Evolutionary conservation across 441 rosid genomes (phyloP).

Genomic region (Eruca vesicaria): DNA sequence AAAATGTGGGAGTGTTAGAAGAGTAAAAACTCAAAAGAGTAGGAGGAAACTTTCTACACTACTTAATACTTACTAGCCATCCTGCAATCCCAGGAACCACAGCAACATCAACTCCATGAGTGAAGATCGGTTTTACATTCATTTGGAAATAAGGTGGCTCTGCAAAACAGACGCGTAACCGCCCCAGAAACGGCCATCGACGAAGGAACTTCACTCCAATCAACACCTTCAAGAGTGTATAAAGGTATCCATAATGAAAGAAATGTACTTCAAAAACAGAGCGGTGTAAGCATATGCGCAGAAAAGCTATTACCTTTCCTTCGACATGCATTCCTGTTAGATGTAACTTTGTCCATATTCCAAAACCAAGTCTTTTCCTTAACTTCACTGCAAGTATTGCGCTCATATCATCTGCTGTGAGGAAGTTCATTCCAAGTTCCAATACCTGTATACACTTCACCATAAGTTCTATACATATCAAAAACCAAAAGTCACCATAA

Average conservation of each 20-base stretch:
- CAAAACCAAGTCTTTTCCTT: slow-evolving; percentile 86
- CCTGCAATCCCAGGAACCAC: slow-evolving; percentile 96
- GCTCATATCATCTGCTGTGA: slow-evolving; percentile 93
- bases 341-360: slow-evolving; percentile 90
- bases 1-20: slow-evolving; percentile 16
- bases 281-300: not conserved
- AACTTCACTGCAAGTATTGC: slow-evolving; percentile 80
- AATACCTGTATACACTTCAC: slow-evolving; percentile 54
- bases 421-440: slow-evolving; percentile 92
- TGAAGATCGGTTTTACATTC: slow-evolving; percentile 78
- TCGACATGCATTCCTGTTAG: slow-evolving; percentile 94
- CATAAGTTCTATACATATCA: not conserved
- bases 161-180: slow-evolving; percentile 87
- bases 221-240: slow-evolving; percentile 54
- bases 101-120: slow-evolving; percentile 83
- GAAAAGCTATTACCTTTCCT: slow-evolving; percentile 71
- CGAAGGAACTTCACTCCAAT: slow-evolving; percentile 85
- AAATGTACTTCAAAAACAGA: not conserved
- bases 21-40: not conserved
- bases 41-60: not conserved
- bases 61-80: slow-evolving; percentile 78
- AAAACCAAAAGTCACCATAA: not conserved
- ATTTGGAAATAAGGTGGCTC: slow-evolving; percentile 97
- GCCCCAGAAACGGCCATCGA: slow-evolving; percentile 88
- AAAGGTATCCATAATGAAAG: slow-evolving; percentile 4